These are phyloP conservation scores for Plantago major DNA, from an alignment of 257 asterid genomes.

Conservation along the genomic window DNA sequence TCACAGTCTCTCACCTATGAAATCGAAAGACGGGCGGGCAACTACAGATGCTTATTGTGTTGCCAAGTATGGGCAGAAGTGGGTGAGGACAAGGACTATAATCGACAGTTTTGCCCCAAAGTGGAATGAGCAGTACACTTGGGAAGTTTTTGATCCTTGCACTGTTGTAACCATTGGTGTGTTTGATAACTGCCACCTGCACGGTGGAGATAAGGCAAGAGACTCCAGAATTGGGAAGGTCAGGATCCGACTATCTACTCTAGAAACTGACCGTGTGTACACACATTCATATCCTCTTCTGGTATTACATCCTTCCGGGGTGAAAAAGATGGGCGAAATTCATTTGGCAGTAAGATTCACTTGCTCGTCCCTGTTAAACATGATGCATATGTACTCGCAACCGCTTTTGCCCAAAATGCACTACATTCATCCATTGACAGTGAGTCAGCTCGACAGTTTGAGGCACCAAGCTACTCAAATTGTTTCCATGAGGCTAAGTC, in stretches of 20 bases:
- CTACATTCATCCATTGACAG: slow-evolving; percentile 57
- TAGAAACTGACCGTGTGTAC: slow-evolving; percentile 55
- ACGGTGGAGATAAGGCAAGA: slow-evolving; percentile 30
- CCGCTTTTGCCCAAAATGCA: slow-evolving; percentile 72
- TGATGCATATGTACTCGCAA: slow-evolving; percentile 42
- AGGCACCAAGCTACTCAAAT: slow-evolving; percentile 59
- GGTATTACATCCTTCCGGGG: slow-evolving; percentile 48
- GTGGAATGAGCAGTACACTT: slow-evolving; percentile 74
- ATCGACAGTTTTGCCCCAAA: slow-evolving; percentile 41
- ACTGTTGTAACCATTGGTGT: slow-evolving; percentile 61
- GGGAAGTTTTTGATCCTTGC: slow-evolving; percentile 72
- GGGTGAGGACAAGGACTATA: slow-evolving; percentile 64
- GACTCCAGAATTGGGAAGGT: slow-evolving; percentile 60
- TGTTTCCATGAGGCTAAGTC: slow-evolving; percentile 45
- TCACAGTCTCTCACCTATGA: slow-evolving; percentile 63
- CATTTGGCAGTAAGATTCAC: slow-evolving; percentile 61
- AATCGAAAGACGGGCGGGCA: slow-evolving; percentile 49
- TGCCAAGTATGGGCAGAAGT: slow-evolving; percentile 65
- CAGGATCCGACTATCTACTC: slow-evolving; percentile 55
- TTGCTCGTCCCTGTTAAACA: slow-evolving; percentile 43
- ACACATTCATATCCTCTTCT: slow-evolving; percentile 60
- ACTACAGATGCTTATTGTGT: slow-evolving; percentile 74
- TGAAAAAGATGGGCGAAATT: slow-evolving; percentile 67
- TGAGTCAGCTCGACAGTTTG: slow-evolving; percentile 48
- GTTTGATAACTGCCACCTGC: slow-evolving; percentile 53